Conservation (phyloP, 345 rosid species). For the thale cress (Arabidopsis thaliana) region DNA sequence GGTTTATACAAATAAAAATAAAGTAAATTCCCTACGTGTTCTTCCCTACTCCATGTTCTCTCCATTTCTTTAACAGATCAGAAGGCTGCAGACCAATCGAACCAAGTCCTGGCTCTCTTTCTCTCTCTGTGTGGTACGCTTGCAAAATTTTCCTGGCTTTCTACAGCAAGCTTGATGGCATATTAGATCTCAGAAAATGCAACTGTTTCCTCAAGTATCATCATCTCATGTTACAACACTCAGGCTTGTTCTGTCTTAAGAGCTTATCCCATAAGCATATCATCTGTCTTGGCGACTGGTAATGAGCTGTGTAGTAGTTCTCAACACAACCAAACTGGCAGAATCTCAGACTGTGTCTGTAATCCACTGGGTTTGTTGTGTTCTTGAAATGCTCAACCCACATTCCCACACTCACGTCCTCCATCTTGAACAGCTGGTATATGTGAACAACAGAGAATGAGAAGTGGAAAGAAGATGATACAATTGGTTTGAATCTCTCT, state of each 20-base stretch:
- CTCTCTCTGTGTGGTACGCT: slow-evolving; percentile 23
- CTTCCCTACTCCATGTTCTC: slow-evolving; percentile 16
- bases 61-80: slow-evolving; percentile 17
- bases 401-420: slow-evolving; percentile 99
- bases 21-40: slow-evolving; percentile 19
- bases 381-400: slow-evolving; percentile 93
- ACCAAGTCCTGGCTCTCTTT: slow-evolving; percentile 15
- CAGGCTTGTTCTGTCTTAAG: slow-evolving; percentile 56
- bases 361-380: slow-evolving; percentile 72
- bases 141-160: slow-evolving; percentile 33
- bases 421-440: slow-evolving; percentile 95
- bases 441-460: neutral
- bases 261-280: slow-evolving; percentile 86
- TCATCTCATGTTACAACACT: slow-evolving; percentile 94
- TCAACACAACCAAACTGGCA: slow-evolving; percentile 94
- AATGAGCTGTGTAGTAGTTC: slow-evolving; percentile 88
- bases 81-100: slow-evolving; percentile 22
- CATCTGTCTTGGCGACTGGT: slow-evolving; percentile 97
- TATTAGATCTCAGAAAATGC: slow-evolving; percentile 20
- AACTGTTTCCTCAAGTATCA: slow-evolving; percentile 33
- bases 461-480: neutral
- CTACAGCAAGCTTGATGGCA: slow-evolving; percentile 31
- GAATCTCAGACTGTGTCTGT: slow-evolving; percentile 79
- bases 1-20: slow-evolving; percentile 25
- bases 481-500: slow-evolving; percentile 21